Base-by-base conservation (phyloP, 192 early-diverging fungal species). In the Backusella australiensis region DNA sequence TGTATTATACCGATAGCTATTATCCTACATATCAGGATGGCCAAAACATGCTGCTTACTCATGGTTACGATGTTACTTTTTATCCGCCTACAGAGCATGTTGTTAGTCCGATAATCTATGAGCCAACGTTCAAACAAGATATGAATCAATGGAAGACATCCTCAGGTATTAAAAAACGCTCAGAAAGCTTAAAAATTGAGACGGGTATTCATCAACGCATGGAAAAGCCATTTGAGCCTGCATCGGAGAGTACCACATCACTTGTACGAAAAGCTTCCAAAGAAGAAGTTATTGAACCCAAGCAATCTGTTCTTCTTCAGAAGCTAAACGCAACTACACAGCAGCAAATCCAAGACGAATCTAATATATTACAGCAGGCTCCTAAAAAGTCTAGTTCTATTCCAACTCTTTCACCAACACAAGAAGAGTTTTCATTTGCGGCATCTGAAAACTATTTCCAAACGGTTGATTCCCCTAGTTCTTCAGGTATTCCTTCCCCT, bases 121-220 rank as follows among this genome's bases (percentile, higher is more conserved):
- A 63, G 12, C 26, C 56, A 63, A 29, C 23, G 26, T 23, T 63
- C 12, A 63, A 63, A 8, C 23, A 63, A 63, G 56, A 63, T 63
- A 63, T 63, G 56, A 63, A 38, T 26, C n/a, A 69, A 23, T 69
- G 68, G 68, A 69, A 69, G n/a, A 69, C 68, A 69, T 39, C 68
- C 8, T 4, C n/a, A 69, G 38, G 21, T 23, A 11, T 38, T 29
- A 63, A 29, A 38, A 38, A 21, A 23, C 68, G 68, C 9, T 14
- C 68, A 12, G 68, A 69, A 21, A 41, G 36, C 21, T 36, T 69
- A 69, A 69, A 69, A 38, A 41, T 69, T 38, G 68, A 69, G 21
- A 69, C 68, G 0, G 8, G 32, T 35, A 67, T 67, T 35, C 17
- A 35, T n/a, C 35, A 35, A 12, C 68, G 21, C 7, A 39, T 69